Percentiles rank a stretch among this genome's conserved stretches.
phyloP scores from a whole-genome alignment of 169 alveolate genomes.

The Cryptosporidium sp. region DNA sequence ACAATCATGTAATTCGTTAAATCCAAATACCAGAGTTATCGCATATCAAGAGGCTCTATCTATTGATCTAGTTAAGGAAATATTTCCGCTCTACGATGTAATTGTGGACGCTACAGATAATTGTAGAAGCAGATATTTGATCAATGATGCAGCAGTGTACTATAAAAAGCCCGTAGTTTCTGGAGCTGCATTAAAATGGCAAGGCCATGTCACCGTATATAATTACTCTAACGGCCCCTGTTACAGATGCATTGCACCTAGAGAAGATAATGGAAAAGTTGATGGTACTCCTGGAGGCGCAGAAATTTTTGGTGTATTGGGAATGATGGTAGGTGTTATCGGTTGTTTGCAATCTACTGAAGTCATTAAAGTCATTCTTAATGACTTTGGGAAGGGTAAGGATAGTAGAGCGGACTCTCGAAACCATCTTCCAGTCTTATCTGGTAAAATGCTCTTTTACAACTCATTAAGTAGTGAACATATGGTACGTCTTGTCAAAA shows the following conservation, averaged over 20 bases:
- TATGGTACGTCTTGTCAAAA: conserved; percentile 80
- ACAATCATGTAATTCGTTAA: conserved; percentile 80
- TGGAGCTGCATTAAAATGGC: conserved; percentile 89
- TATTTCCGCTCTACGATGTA: conserved; percentile 87
- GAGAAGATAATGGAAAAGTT: conserved; percentile 67
- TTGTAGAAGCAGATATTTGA: conserved; percentile 87
- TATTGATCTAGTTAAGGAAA: conserved; percentile 80
- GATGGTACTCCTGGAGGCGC: conserved; percentile 84
- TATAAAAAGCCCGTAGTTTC: conserved; percentile 88
- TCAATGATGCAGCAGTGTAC: conserved; percentile 88
- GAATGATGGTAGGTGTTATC: conserved; percentile 88
- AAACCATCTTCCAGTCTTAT: conserved; percentile 76
- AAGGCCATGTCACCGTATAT: conserved; percentile 90
- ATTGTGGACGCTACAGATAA: conserved; percentile 90
- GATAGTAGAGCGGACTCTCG: conserved; percentile 29
- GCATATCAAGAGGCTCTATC: conserved; percentile 81
- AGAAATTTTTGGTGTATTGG: conserved; percentile 88
- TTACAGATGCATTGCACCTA: conserved; percentile 89
- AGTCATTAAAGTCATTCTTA: conserved; percentile 83
- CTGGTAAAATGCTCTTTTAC: conserved; percentile 83
- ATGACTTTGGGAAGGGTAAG: not conserved
- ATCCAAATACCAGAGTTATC: conserved; percentile 83
- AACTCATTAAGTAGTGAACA: conserved; percentile 81
- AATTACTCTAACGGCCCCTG: conserved; percentile 87
- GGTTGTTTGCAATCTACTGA: conserved; percentile 89